These are phyloP conservation scores for Termitomyces sp. DNA, from an alignment of 768 basidiomycete species.

Conservation along the genomic window DNA sequence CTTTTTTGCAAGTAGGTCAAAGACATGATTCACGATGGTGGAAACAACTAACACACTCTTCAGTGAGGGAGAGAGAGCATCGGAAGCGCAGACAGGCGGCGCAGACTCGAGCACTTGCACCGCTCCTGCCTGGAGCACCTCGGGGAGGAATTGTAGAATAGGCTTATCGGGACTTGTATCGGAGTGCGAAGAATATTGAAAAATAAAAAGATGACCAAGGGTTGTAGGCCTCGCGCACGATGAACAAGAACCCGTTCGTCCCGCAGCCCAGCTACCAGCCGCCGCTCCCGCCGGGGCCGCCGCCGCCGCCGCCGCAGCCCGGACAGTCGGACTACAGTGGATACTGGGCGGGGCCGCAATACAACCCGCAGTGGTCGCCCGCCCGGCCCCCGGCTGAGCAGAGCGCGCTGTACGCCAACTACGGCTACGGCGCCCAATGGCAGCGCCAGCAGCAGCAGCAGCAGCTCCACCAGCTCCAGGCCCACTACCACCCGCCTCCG, in stretches of 20 bases:
- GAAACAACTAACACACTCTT: neutral
- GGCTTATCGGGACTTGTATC: slow-evolving; percentile 11
- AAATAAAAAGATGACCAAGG: neutral
- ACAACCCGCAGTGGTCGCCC: slow-evolving; percentile 70
- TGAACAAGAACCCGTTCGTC: slow-evolving; percentile 86
- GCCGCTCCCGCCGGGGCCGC: slow-evolving; percentile 66
- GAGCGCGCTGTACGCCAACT: slow-evolving; percentile 85
- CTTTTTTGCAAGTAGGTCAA: slow-evolving; percentile 58
- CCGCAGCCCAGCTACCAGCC: slow-evolving; percentile 65
- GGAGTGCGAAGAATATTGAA: slow-evolving; percentile 7
- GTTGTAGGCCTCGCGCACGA: slow-evolving; percentile 22
- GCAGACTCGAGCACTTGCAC: slow-evolving; percentile 67
- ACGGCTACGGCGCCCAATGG: slow-evolving; percentile 83
- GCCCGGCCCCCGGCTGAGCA: slow-evolving; percentile 73
- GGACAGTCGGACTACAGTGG: too few species aligned
- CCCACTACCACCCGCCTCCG: slow-evolving; percentile 53
- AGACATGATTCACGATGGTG: neutral
- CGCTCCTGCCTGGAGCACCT: slow-evolving; percentile 66
- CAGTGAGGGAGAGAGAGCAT: slow-evolving; percentile 76
- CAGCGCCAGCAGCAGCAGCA: slow-evolving; percentile 59
- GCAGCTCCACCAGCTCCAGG: slow-evolving; percentile 43
- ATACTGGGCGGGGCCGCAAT: too few species aligned
- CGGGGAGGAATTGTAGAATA: too few species aligned
- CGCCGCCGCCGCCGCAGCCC: slow-evolving; percentile 43
- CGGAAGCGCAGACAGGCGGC: slow-evolving; percentile 61